phyloP scores from a whole-genome alignment of 495 filamentous ascomycete genomes.

The Pseudoneurospora amorphoporcata region DNA sequence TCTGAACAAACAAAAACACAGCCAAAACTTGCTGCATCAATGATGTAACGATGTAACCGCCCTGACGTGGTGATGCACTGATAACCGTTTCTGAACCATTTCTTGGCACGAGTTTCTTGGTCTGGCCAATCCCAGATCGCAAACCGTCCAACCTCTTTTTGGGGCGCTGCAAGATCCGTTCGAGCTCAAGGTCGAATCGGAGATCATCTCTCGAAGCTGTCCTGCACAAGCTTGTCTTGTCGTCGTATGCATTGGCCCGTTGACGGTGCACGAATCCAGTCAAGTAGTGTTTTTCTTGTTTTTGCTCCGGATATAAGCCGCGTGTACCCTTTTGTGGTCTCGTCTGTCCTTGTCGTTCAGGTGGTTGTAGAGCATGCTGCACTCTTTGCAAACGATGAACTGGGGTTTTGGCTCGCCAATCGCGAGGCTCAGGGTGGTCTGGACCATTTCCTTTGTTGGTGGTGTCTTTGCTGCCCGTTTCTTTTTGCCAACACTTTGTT shows the following conservation, averaged over 20 bases:
- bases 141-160: neutral
- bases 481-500: neutral
- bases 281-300: neutral
- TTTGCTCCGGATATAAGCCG: conserved; percentile 12
- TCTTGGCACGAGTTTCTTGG: neutral
- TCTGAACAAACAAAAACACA: neutral
- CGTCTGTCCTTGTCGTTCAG: conserved; percentile 35
- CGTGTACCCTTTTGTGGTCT: conserved; percentile 31
- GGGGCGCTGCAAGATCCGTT: too few species aligned
- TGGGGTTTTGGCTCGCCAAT: conserved; percentile 20
- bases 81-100: neutral
- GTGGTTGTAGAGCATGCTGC: conserved; percentile 37
- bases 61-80: neutral
- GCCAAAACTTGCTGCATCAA: neutral
- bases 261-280: neutral
- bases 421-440: conserved; percentile 34
- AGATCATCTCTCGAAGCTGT: neutral
- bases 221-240: too few species aligned
- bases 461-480: conserved; percentile 6
- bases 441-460: conserved; percentile 23
- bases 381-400: conserved; percentile 36
- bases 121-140: neutral
- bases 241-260: too few species aligned
- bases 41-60: neutral
- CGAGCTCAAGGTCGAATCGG: neutral